Base-by-base conservation (phyloP, 1,139 yeast species). In the Saccharomyces uvarum region DNA sequence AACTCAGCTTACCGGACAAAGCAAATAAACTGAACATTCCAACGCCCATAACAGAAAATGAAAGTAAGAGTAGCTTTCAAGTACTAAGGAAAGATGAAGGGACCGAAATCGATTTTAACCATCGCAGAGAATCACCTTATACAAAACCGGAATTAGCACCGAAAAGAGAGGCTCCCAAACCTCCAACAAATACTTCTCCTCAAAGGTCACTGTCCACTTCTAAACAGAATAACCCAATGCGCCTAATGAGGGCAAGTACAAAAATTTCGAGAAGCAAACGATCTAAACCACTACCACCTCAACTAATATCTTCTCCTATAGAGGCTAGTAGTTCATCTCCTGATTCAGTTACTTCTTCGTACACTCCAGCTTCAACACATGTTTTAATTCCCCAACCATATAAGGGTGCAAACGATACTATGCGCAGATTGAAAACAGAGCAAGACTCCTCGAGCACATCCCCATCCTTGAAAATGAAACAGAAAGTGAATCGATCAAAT, bases 61-160 rank as follows among this genome's bases (percentile, higher is more conserved):
- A 55, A 9, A 53, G 53, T 4, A 50, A 55, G 4, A 53, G 59
- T 16, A 64, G 67, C 9, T 88, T 88, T 65, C 77, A 85, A 58
- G 86, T 88, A 0, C 77, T 88, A 13, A 71, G 91, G 41, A 81
- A 83, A n/a, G 82, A 79, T 47, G 78, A 73, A 27, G 75, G 79
- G 14, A 73, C 80, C 29, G 95, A 86, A 65, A 87, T 88, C 56
- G 90, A 89, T 70, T 88, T 88, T 67, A 95, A 88, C 64, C 84
- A 88, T 63, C 75, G 91, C 54, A 73, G 96, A 48, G 82, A 83
- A 52, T 84, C 95, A 0, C 95, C 96, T 0, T 86, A 80, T 63
- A 83, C 63, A 0, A 67, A 62, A 63, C 60, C 73, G 4, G 70
- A 65, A 44, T 67, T 86, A 26, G 80, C 84, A 11, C 91, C 95